These are phyloP conservation scores for Purpureocillium takamizusanense DNA, from an alignment of 2,329 filamentous ascomycete species.

Conservation along the genomic window DNA sequence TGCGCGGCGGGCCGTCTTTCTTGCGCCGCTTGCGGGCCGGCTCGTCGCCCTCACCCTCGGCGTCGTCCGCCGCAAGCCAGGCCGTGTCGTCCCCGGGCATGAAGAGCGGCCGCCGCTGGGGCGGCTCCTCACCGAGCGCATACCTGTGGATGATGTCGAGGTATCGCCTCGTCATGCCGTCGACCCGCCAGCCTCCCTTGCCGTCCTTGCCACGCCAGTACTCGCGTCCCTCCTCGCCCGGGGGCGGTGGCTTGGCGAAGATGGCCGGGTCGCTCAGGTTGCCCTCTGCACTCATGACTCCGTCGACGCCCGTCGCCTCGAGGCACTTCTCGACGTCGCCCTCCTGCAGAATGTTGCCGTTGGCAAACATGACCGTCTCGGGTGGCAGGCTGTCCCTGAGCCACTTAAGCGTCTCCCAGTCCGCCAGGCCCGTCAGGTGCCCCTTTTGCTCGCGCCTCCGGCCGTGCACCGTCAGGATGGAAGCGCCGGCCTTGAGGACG, in stretches of 20 bases:
- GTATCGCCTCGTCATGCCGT: conserved; percentile 80
- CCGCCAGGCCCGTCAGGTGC: conserved; percentile 84
- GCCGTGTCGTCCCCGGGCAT: conserved; percentile 47
- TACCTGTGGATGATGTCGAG: conserved; percentile 82
- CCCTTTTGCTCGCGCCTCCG: conserved; percentile 87
- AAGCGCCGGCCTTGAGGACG: conserved; percentile 79
- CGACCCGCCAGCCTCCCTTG: conserved; percentile 77
- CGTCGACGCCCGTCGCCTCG: conserved; percentile 78
- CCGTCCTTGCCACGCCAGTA: conserved; percentile 80
- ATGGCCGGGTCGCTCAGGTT: conserved; percentile 88
- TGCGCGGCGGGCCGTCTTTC: conserved; percentile 24
- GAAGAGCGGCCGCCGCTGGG: conserved; percentile 63
- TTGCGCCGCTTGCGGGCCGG: conserved; percentile 45
- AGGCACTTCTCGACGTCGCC: conserved; percentile 72
- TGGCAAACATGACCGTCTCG: conserved; percentile 92
- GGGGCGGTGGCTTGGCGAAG: conserved; percentile 60
- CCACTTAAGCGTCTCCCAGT: conserved; percentile 80
- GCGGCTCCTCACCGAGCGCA: conserved; percentile 57
- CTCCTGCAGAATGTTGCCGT: conserved; percentile 82
- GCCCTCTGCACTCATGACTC: conserved; percentile 91
- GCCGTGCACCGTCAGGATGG: conserved; percentile 88
- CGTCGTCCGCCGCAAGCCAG: conserved; percentile 28
- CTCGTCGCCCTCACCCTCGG: conserved; percentile 29
- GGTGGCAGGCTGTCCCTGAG: conserved; percentile 72
- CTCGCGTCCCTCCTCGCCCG: conserved; percentile 60